These are phyloP conservation scores for Actinomucor elegans DNA, from an alignment of 371 early-diverging fungal genomes.

Conservation along the genomic window DNA sequence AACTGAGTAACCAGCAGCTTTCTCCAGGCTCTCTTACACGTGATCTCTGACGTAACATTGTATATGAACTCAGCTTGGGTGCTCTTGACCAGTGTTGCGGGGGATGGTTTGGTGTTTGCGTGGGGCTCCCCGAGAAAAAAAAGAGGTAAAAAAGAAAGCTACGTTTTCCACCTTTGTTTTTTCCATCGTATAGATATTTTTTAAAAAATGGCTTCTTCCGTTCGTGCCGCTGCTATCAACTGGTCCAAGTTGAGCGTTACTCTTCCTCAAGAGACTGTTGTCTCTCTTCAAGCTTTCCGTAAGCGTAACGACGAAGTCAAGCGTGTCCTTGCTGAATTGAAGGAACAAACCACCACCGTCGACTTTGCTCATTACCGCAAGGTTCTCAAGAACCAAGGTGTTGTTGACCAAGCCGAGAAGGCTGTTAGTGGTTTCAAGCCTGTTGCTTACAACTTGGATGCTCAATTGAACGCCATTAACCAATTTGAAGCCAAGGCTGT, in stretches of 20 bases:
- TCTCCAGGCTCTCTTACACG: no score
- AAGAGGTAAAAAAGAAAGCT: no score
- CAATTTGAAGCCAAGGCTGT: slow-evolving; percentile 91
- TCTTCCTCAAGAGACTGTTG: slow-evolving; percentile 88
- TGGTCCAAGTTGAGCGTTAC: slow-evolving; percentile 85
- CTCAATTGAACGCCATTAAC: slow-evolving; percentile 86
- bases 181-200: background rate
- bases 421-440: slow-evolving; percentile 80
- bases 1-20: no score
- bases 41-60: slow-evolving; percentile 4
- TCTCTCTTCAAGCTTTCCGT: slow-evolving; percentile 87
- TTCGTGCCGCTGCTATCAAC: slow-evolving; percentile 78
- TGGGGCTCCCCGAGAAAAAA: no score
- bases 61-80: background rate
- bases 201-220: slow-evolving; percentile 31
- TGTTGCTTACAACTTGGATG: slow-evolving; percentile 79
- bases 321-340: slow-evolving; percentile 76
- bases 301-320: slow-evolving; percentile 93
- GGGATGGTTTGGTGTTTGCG: slow-evolving; percentile 7
- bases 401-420: slow-evolving; percentile 90
- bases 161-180: no score
- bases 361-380: slow-evolving; percentile 89
- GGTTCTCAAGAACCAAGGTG: slow-evolving; percentile 84
- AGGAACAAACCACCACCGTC: slow-evolving; percentile 79
- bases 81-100: no score